These are phyloP conservation scores for Microstroma glucosiphilum DNA, from an alignment of 1,284 basidiomycete species.

Conservation along the genomic window DNA sequence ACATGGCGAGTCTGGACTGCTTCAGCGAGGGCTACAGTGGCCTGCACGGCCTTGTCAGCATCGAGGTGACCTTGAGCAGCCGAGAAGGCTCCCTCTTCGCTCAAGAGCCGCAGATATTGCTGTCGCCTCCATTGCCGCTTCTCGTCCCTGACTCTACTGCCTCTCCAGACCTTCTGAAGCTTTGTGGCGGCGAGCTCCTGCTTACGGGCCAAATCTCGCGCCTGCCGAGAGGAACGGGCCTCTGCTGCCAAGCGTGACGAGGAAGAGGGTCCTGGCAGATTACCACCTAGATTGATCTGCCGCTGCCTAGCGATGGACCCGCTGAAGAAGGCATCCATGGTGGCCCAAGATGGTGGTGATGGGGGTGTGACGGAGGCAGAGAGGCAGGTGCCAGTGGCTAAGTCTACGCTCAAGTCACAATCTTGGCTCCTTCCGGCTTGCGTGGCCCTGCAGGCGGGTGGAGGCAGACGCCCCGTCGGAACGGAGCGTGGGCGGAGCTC, in stretches of 20 bases:
- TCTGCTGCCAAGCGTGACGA: constrained; percentile 11
- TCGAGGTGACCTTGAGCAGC: background rate
- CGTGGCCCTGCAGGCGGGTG: too few species aligned
- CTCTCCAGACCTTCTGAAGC: constrained; percentile 9
- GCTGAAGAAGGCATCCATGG: constrained; percentile 3
- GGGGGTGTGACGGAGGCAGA: background rate
- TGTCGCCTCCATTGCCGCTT: background rate
- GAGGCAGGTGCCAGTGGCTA: too few species aligned
- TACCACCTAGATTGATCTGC: constrained; percentile 14
- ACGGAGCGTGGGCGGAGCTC: too few species aligned
- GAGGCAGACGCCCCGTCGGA: too few species aligned
- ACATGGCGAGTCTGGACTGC: too few species aligned
- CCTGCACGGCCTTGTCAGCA: background rate
- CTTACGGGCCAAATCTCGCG: background rate
- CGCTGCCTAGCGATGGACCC: constrained; percentile 9
- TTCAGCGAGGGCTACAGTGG: too few species aligned
- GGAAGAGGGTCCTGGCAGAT: background rate
- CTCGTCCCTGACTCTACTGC: background rate
- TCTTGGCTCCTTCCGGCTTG: too few species aligned
- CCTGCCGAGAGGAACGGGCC: constrained; percentile 8
- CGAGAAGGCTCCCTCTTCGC: background rate
- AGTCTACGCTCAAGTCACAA: too few species aligned
- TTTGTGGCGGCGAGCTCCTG: constrained; percentile 8
- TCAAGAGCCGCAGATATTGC: background rate
- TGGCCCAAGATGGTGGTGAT: background rate